A percentile compares a stretch with the other conserved stretches of the same genome.
phyloP scores from a whole-genome alignment of 306 rosid genomes.

The Prunus mira region DNA sequence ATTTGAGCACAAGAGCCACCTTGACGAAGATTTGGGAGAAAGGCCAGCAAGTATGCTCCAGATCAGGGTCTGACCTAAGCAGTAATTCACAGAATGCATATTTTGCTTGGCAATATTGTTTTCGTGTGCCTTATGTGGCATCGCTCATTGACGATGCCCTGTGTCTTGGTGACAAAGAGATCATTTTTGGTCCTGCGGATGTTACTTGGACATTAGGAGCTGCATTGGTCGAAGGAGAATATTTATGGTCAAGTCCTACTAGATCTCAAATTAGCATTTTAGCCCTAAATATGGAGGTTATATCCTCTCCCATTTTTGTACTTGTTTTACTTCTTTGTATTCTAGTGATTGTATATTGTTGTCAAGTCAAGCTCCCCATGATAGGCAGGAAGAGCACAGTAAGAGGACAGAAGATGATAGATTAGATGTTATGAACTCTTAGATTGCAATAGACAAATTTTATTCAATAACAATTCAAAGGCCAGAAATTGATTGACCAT shows the following conservation, averaged over 20 bases:
- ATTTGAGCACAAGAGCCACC: slow-evolving; percentile 60
- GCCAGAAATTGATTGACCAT: not conserved
- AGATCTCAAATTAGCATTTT: slow-evolving; percentile 32
- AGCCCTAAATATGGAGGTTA: slow-evolving; percentile 28
- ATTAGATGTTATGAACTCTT: not conserved
- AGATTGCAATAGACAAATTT: not conserved
- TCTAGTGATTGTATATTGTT: slow-evolving; percentile 49
- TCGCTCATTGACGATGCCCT: slow-evolving; percentile 69
- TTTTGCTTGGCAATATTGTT: slow-evolving; percentile 57
- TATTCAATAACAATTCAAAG: not conserved
- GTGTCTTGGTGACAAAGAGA: slow-evolving; percentile 62
- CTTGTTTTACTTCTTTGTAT: slow-evolving; percentile 59
- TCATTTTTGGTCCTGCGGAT: slow-evolving; percentile 78
- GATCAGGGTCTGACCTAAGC: slow-evolving; percentile 49
- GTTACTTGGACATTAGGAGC: slow-evolving; percentile 91
- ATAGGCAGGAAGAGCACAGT: slow-evolving; percentile 42
- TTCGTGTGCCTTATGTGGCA: slow-evolving; percentile 75
- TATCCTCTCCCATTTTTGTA: slow-evolving; percentile 53
- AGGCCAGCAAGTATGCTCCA: slow-evolving; percentile 65
- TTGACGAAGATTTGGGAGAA: slow-evolving; percentile 63
- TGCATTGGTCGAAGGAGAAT: slow-evolving; percentile 63
- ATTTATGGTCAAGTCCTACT: slow-evolving; percentile 34
- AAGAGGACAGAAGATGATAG: slow-evolving; percentile 11
- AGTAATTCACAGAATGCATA: slow-evolving; percentile 38
- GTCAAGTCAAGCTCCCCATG: slow-evolving; percentile 75